Evolutionary conservation across 108 stramenopile genomes (phyloP), one percentile per base, ranked within the genome.

Genomic region (Cylindrotheca fusiformis): DNA sequence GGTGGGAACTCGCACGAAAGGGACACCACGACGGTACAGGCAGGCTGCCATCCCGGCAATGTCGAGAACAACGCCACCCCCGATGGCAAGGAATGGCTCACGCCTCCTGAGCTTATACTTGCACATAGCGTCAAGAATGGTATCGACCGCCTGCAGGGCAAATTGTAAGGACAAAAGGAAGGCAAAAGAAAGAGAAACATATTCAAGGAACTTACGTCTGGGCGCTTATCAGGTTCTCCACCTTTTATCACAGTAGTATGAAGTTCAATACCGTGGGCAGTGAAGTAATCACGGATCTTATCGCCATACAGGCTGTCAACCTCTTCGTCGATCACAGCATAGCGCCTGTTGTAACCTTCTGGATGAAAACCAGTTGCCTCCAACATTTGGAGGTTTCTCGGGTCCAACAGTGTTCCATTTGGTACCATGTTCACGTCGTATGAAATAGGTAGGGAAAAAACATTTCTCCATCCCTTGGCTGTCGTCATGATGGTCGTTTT

Each of bases 11-110:
- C 95, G 75, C 1, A 91, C 91, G 59, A 90, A 93, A 2, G 95
- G 95, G 24, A 95, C 91, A 52, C 94, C 94, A 32, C 94, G 86
- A 52, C 95, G 91, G 79, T 96, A 98, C 5, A 94, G 81, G 59
- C 93, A 94, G 10, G 96, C 96, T 2, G 94, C 97, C 88, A 96
- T 86, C 32, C 97, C 97, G 23, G 90, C 94, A 64, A 96, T 96
- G 67, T 98, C 97, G 8, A 96, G 80, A 8, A 98, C 72, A 50
- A 85, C 84, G 23, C 97, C 97, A 4, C 97, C 97, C 18, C 97
- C 97, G 69, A 98, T 90, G 63, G 95, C 96, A 14, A 96, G 77
- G 68, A 96, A 93, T 1, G 97, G 97, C 63, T 96, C 96, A 30
- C 95, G 81, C 21, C 97, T 84, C 14, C 92, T 75, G 17, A 98